These are phyloP conservation scores for Nakazawaea ishiwadae DNA, from an alignment of 805 yeast species.

Conservation along the genomic window DNA sequence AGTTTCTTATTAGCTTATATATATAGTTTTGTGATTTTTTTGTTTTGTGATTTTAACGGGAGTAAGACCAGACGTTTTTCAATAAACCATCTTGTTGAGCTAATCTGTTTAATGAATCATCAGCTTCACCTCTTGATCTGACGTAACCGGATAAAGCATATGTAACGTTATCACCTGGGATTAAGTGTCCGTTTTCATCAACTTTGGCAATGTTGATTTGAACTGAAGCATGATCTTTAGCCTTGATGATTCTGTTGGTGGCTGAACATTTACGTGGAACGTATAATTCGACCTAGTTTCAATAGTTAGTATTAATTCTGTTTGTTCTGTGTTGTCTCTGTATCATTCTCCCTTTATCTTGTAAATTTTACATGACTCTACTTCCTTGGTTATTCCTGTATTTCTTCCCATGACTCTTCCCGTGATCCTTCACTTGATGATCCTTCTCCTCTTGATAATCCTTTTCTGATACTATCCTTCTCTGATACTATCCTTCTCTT, in stretches of 20 bases:
- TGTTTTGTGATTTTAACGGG: constrained; percentile 58
- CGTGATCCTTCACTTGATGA: too few species aligned
- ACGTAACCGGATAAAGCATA: constrained; percentile 97
- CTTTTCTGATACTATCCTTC: too few species aligned
- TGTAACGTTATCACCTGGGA: constrained; percentile 86
- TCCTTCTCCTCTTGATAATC: too few species aligned
- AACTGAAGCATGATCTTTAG: constrained; percentile 99
- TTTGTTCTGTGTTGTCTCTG: too few species aligned
- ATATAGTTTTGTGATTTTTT: constrained; percentile 1
- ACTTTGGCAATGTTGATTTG: constrained; percentile 99
- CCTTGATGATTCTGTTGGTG: constrained; percentile 99
- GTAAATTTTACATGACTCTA: too few species aligned
- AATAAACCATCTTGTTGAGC: constrained; percentile 98
- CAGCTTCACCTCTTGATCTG: constrained; percentile 99
- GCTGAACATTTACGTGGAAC: constrained; percentile 99
- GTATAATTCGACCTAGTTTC: constrained; percentile 95
- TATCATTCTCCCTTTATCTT: background rate
- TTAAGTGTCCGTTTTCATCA: constrained; percentile 93
- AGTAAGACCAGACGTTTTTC: constrained; percentile 93
- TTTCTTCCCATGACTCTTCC: too few species aligned
- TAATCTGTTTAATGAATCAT: constrained; percentile 98
- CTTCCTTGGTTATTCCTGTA: too few species aligned
- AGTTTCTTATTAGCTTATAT: background rate
- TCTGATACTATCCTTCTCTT: too few species aligned
- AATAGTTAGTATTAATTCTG: constrained; percentile 4